Conservation (phyloP, 2,329 filamentous ascomycete species). For the Acephala macrosclerotiorum region DNA sequence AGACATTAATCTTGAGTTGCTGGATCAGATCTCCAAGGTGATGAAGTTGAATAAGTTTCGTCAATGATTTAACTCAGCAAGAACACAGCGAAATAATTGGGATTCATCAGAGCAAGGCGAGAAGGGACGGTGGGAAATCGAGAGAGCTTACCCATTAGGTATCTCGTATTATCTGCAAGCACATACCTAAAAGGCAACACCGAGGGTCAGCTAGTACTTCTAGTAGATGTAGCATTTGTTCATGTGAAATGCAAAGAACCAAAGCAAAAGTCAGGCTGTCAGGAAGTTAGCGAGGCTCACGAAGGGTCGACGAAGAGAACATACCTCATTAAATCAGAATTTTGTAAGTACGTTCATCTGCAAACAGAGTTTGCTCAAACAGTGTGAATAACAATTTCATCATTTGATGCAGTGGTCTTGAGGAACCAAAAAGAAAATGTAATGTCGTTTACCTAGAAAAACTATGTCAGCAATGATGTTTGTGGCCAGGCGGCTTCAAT, state of each 20-base stretch:
- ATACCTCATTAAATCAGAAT: slow-evolving; percentile 56
- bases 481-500: slow-evolving; percentile 13
- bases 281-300: slow-evolving; percentile 26
- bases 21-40: slow-evolving; percentile 50
- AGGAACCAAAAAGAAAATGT: background rate
- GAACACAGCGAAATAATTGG: slow-evolving; percentile 45
- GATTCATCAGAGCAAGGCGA: slow-evolving; percentile 45
- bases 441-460: slow-evolving; percentile 20
- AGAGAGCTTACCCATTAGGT: slow-evolving; percentile 28
- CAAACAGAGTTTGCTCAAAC: slow-evolving; percentile 47
- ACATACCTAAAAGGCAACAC: slow-evolving; percentile 29
- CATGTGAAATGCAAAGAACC: slow-evolving; percentile 34
- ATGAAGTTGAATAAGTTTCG: slow-evolving; percentile 47
- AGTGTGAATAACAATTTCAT: slow-evolving; percentile 53
- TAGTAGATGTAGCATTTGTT: slow-evolving; percentile 11
- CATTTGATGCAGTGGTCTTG: slow-evolving; percentile 44
- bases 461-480: slow-evolving; percentile 18
- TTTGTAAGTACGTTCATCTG: slow-evolving; percentile 48
- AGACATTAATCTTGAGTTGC: background rate
- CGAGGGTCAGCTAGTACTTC: slow-evolving; percentile 35
- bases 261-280: slow-evolving; percentile 44
- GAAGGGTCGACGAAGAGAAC: slow-evolving; percentile 17
- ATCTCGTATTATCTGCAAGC: background rate
- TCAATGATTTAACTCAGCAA: slow-evolving; percentile 45
- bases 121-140: background rate